Evolutionary conservation across 495 filamentous ascomycete genomes (phyloP), one percentile per base, ranked within the genome.

Genomic region (Poronia punctata): DNA sequence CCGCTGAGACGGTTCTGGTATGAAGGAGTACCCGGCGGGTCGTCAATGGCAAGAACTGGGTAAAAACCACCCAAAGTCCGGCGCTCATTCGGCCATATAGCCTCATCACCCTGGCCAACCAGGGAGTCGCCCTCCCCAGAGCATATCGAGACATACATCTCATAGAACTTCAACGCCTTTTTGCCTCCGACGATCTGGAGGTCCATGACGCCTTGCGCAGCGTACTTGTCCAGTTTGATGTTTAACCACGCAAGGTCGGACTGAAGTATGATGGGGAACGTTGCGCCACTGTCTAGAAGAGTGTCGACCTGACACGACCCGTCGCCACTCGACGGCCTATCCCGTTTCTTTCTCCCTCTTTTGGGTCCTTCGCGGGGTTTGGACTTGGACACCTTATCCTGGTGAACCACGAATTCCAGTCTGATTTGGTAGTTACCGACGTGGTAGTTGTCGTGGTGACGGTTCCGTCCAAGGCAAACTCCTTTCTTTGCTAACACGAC

Each of bases 281-380:
- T 71, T 22, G 70, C 65, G 30, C 70, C 70, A 14, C 49, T 56
- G 47, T 74, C 69, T 19, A 74, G 47, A 23, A 74, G 43, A 22
- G 46, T 57, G 16, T 48, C 32, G 43, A 62, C 49, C 27, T 26
- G 37, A 12, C 33, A 43, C 19, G 43, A 45, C 9, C 37, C 23
- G 11, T 43, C 31, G 12, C 26, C 10, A 5, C 48, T 27, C 15
- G 8, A 7, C 28, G 3, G 5, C 41, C 21, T 14, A 2, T 8
- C 18, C 31, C 12, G 9, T 7, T 46, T 18, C 12, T 27, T 10
- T 4, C 21, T 28, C 9, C 15, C n/a, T 25, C n/a, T n/a, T 36
- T 22, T 9, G 18, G 29, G 19, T 23, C 39, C 21, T 19, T 35
- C 14, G n/a, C 39, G 30, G n/a, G 37, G 17, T 7, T 34, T 26